These are phyloP conservation scores for Lonicera japonica DNA, from an alignment of 129 eudicot species.

Conservation along the genomic window DNA sequence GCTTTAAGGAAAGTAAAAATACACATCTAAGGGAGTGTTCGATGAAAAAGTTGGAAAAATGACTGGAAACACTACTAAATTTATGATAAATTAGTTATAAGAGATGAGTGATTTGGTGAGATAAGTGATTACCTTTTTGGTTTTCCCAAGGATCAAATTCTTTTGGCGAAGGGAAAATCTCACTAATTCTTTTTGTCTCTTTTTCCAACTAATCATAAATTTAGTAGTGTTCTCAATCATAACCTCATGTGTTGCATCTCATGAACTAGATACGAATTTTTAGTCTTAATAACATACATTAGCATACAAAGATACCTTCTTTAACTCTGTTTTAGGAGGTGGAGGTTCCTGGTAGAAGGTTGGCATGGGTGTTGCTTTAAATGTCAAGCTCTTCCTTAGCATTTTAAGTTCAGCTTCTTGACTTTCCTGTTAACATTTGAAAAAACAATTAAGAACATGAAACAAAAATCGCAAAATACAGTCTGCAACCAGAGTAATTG, in stretches of 20 bases:
- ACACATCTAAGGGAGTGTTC: no score
- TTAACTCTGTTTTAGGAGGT: constrained; percentile 76
- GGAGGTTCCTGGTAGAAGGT: constrained; percentile 91
- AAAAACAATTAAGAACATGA: neutral
- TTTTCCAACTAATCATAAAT: no score
- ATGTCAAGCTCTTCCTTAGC: constrained; percentile 78
- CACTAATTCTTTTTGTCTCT: no score
- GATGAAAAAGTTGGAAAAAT: no score
- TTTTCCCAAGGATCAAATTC: no score
- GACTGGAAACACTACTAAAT: no score
- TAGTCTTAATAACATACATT: neutral
- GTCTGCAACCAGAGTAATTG: constrained; percentile 1
- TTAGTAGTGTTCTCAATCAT: no score
- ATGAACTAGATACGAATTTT: neutral
- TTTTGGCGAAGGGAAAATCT: no score
- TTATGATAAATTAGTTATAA: no score
- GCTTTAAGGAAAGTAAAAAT: no score
- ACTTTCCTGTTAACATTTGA: constrained; percentile 52
- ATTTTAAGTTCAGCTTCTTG: constrained; percentile 91
- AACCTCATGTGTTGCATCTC: neutral
- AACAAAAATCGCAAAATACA: neutral
- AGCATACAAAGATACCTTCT: constrained; percentile 52
- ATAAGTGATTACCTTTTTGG: no score
- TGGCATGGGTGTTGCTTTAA: constrained; percentile 99
- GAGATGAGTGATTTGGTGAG: no score